A percentile compares a stretch with the other conserved stretches of the same genome.
These are phyloP conservation scores for Pelagophyceae sp. DNA, from an alignment of 352 stramenopile genomes.

Conservation along the genomic window DNA sequence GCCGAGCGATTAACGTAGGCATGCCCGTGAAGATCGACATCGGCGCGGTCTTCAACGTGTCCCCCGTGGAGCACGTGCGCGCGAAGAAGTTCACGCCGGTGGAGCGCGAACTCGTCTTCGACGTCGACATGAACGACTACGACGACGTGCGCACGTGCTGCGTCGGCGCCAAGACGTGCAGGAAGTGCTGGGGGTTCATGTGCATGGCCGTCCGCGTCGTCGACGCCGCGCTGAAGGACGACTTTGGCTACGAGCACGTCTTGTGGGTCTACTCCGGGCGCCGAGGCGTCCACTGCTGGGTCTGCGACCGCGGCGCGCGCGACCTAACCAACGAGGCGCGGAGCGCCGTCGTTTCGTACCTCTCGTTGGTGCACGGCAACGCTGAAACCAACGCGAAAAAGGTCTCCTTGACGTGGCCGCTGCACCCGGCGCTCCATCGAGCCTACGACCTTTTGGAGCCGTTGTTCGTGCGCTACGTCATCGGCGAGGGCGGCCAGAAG, in stretches of 20 bases:
- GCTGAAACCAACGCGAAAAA: conserved; percentile 77
- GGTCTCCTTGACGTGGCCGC: conserved; percentile 60
- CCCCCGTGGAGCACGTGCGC: conserved; percentile 62
- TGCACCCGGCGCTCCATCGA: conserved; percentile 86
- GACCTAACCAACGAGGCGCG: conserved; percentile 89
- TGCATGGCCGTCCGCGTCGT: conserved; percentile 88
- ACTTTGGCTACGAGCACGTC: conserved; percentile 97
- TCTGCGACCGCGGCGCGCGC: conserved; percentile 85
- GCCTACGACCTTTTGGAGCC: conserved; percentile 85
- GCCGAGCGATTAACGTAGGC: conserved; percentile 56
- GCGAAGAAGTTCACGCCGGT: conserved; percentile 72
- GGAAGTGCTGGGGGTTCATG: conserved; percentile 97
- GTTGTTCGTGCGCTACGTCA: conserved; percentile 78
- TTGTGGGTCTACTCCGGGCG: conserved; percentile 97
- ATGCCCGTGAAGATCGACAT: conserved; percentile 99
- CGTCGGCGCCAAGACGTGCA: conserved; percentile 35
- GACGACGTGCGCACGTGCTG: conserved; percentile 95
- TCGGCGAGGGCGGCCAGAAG: conserved; percentile 77
- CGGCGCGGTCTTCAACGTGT: conserved; percentile 83
- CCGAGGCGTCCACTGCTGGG: conserved; percentile 98
- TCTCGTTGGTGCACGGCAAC: conserved; percentile 78
- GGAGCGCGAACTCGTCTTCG: conserved; percentile 96
- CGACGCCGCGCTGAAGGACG: conserved; percentile 67
- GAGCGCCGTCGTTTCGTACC: conserved; percentile 88
- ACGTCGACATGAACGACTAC: conserved; percentile 99